Percentiles rank a stretch among this genome's conserved stretches.
These are phyloP conservation scores for Blastocystis sp. DNA, from an alignment of 352 stramenopile species.

Conservation along the genomic window DNA sequence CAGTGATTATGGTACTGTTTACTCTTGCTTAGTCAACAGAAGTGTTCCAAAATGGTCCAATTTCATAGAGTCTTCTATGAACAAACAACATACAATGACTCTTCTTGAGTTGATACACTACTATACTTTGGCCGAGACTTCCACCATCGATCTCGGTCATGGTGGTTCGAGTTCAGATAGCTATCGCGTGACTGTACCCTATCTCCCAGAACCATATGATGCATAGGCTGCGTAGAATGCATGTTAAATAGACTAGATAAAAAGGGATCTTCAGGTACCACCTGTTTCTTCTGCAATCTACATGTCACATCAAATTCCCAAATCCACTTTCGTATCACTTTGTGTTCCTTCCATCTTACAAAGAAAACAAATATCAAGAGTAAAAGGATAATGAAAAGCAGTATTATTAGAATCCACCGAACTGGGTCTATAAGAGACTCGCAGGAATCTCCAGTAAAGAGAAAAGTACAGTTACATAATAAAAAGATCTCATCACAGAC, in stretches of 20 bases:
- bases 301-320: not conserved
- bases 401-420: not conserved
- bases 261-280: not conserved
- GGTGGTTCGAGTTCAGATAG: conserved; percentile 32
- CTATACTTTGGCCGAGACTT: conserved; percentile 13
- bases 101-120: not conserved
- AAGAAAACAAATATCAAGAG: not conserved
- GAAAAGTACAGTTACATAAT: conserved; percentile 39
- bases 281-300: not conserved
- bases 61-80: no score
- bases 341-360: not conserved
- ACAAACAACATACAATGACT: not conserved
- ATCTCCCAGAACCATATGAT: conserved; percentile 36
- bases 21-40: no score
- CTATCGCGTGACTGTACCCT: conserved; percentile 36
- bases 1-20: no score
- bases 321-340: not conserved
- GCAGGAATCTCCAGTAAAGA: not conserved
- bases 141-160: conserved; percentile 32
- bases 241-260: conserved; percentile 27
- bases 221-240: not conserved
- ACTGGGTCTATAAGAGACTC: not conserved
- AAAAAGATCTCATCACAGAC: not conserved
- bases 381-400: not conserved
- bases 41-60: no score